Base-by-base conservation (phyloP, 2,329 filamentous ascomycete species). In the Aaosphaeria pasadenensis region DNA sequence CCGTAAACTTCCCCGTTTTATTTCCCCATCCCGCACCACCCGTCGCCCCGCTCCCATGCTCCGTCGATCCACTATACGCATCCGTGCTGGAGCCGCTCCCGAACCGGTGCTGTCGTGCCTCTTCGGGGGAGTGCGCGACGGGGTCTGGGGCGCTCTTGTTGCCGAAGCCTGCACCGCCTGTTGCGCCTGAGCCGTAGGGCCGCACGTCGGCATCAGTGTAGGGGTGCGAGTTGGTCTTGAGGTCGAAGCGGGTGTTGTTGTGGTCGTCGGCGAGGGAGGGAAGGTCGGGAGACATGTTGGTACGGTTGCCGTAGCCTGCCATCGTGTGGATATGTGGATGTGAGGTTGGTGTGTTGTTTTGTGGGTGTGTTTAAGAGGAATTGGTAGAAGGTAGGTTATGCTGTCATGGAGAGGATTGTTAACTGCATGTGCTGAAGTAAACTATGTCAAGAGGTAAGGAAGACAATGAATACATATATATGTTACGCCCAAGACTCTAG, bases 1-100 rank as follows among this genome's bases (percentile, higher is more conserved):
- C 44, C 11, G 35, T 17, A 50, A 64, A 64, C 5, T 50, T 47
- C 30, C 59, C 65, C 11, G 68, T 68, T 54, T 73, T 73, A 44
- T 72, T 73, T 35, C 71, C 71, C 43, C 62, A 71, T 7, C 68
- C 69, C 0, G 70, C 69, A 1, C 69, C 67, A 5, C 59, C 66
- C 2, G 62, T 66, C 1, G 55, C 59, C 1, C 67, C 67, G 48
- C 59, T 65, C 6, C 66, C 66, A 46, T 64, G 60, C 6, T 49
- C 53, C 6, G 49, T 58, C 7, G 47, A 43, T 7, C 60, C 55
- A 1, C 48, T 58, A 36, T 67, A 67, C 2, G 63, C 61, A 9
- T 55, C 52, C 5, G 57, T 58, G 9, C 63, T 54, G 6, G 46
- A 30, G 38, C 60, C 54, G 9, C 47, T 52, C 7, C 53, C 61